A percentile compares a stretch with the other conserved stretches of the same genome.
phyloP scores from a whole-genome alignment of 1,284 basidiomycete genomes.

The Ceratobasidium papillatum region DNA sequence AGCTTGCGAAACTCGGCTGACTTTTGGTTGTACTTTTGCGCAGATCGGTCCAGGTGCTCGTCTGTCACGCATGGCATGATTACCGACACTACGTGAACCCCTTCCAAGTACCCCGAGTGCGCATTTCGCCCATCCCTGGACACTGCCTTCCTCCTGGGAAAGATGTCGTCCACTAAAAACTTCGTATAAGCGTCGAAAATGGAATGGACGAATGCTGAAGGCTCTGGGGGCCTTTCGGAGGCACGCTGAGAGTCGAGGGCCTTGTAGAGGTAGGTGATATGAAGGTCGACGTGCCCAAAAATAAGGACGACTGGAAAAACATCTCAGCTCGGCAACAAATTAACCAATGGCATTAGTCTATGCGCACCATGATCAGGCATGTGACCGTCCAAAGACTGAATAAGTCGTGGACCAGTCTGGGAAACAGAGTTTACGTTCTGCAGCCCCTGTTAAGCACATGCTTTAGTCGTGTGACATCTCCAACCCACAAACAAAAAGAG shows the following conservation, averaged over 20 bases:
- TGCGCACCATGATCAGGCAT: constrained; percentile 35
- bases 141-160: constrained; percentile 4
- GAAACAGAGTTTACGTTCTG: constrained; percentile 37
- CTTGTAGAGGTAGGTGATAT: constrained; percentile 39
- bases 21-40: constrained; percentile 39
- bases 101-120: constrained; percentile 12
- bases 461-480: background rate
- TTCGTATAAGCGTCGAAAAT: constrained; percentile 36
- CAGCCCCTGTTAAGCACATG: constrained; percentile 28
- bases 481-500: background rate
- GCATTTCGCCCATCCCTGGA: background rate
- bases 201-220: constrained; percentile 15
- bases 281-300: constrained; percentile 36
- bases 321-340: background rate
- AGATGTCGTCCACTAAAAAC: constrained; percentile 21
- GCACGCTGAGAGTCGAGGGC: constrained; percentile 26
- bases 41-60: constrained; percentile 36
- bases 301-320: constrained; percentile 9
- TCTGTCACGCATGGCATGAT: constrained; percentile 37
- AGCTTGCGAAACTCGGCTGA: constrained; percentile 22
- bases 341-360: background rate
- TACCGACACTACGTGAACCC: constrained; percentile 32
- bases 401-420: constrained; percentile 30
- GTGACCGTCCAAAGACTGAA: constrained; percentile 22
- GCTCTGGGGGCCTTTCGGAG: constrained; percentile 33